phyloP scores from a whole-genome alignment of 208 protist species.

The Porcisia hertigi region DNA sequence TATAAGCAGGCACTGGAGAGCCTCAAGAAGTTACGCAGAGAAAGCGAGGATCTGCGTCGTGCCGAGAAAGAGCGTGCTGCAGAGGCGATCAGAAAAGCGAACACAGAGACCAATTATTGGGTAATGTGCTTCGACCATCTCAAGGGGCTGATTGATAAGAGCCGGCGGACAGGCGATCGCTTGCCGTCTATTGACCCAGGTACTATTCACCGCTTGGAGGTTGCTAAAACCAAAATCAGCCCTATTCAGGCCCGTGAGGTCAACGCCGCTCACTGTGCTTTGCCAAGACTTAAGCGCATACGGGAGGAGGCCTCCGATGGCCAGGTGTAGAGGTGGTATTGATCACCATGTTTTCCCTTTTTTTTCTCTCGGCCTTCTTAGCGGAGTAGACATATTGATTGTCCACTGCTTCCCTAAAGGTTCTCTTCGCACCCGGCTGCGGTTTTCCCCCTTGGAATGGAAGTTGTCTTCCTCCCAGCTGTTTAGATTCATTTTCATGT shows the following conservation, averaged over 20 bases:
- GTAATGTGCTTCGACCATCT: slow-evolving; percentile 75
- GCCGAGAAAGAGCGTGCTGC: slow-evolving; percentile 57
- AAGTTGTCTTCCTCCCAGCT: too few relatives aligned
- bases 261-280: slow-evolving; percentile 1
- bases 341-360: background rate
- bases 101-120: slow-evolving; percentile 78
- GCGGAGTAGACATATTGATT: background rate
- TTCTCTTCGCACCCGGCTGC: background rate
- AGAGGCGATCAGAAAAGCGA: slow-evolving; percentile 69
- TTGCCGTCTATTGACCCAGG: slow-evolving; percentile 55
- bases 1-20: slow-evolving; percentile 80
- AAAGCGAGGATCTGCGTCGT: slow-evolving; percentile 58
- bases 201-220: slow-evolving; percentile 49
- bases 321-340: background rate
- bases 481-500: background rate
- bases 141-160: slow-evolving; percentile 58
- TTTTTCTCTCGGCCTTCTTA: slow-evolving; percentile 6
- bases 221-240: slow-evolving; percentile 37
- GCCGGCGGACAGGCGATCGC: slow-evolving; percentile 21
- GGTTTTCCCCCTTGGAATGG: too few relatives aligned
- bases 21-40: slow-evolving; percentile 56
- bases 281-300: slow-evolving; percentile 33
- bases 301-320: slow-evolving; percentile 14
- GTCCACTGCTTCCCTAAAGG: slow-evolving; percentile 19
- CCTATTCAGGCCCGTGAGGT: slow-evolving; percentile 27